Conservation (phyloP, 768 basidiomycete genomes). For the Mrakia frigida region DNA sequence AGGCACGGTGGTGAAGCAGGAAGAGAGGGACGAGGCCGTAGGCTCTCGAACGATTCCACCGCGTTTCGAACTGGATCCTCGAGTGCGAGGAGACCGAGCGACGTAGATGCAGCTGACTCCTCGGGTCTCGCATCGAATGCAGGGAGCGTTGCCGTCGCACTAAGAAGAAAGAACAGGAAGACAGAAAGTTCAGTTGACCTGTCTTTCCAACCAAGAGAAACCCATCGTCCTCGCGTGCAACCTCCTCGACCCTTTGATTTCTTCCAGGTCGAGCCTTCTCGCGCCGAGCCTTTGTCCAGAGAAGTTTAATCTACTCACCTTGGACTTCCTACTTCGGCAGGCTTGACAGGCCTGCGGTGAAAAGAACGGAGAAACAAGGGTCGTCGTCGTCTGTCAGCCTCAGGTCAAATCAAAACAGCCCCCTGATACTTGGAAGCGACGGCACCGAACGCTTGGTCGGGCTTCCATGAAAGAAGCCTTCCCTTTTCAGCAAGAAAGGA, state of each 20-base stretch:
- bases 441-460: not conserved
- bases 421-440: too few species aligned
- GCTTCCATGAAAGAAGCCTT: not conserved
- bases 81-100: not conserved
- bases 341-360: not conserved
- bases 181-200: not conserved
- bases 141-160: not conserved
- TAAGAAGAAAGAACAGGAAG: not conserved
- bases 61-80: not conserved
- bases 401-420: not conserved
- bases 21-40: not conserved
- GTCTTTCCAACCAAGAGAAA: not conserved
- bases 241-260: not conserved
- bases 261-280: not conserved
- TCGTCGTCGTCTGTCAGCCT: not conserved
- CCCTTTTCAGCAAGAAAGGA: not conserved
- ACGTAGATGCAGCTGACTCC: not conserved
- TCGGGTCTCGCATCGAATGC: not conserved
- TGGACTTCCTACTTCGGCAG: not conserved
- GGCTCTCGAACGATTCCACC: not conserved
- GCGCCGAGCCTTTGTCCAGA: too few species aligned
- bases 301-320: not conserved
- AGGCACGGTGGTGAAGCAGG: not conserved
- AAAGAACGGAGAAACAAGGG: not conserved
- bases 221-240: not conserved